These are phyloP conservation scores for Pisolithus marmoratus DNA, from an alignment of 768 basidiomycete genomes.

Conservation along the genomic window DNA sequence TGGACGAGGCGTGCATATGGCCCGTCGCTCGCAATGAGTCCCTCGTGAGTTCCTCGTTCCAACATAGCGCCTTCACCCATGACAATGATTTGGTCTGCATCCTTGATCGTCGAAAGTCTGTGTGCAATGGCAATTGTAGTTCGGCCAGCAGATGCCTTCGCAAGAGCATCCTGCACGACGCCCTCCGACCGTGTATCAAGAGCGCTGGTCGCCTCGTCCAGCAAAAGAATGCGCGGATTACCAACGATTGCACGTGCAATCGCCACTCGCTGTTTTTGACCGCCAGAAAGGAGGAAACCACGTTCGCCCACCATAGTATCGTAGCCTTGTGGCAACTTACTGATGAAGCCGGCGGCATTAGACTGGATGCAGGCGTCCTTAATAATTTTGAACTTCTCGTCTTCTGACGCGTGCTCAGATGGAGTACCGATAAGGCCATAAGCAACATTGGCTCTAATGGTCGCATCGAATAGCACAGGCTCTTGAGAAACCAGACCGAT, in stretches of 20 bases:
- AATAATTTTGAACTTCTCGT: constrained; percentile 73
- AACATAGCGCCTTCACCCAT: constrained; percentile 85
- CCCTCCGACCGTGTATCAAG: constrained; percentile 85
- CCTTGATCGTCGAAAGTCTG: constrained; percentile 78
- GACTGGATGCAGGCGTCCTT: constrained; percentile 85
- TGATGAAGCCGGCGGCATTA: constrained; percentile 84
- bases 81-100: constrained; percentile 79
- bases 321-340: constrained; percentile 74
- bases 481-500: constrained; percentile 89
- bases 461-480: constrained; percentile 79
- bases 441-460: constrained; percentile 76
- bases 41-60: constrained; percentile 74
- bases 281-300: constrained; percentile 79
- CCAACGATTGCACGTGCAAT: constrained; percentile 89
- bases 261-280: constrained; percentile 84
- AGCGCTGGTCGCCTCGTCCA: constrained; percentile 83
- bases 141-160: constrained; percentile 78
- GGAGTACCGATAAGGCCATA: constrained; percentile 78
- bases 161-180: constrained; percentile 84
- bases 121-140: constrained; percentile 33
- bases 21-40: constrained; percentile 54
- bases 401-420: constrained; percentile 60
- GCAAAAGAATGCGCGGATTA: constrained; percentile 81
- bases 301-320: constrained; percentile 87
- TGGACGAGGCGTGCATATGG: constrained; percentile 72